Conservation (phyloP, 2,329 filamentous ascomycete genomes). For the Rhytidhysteron rufulum region DNA sequence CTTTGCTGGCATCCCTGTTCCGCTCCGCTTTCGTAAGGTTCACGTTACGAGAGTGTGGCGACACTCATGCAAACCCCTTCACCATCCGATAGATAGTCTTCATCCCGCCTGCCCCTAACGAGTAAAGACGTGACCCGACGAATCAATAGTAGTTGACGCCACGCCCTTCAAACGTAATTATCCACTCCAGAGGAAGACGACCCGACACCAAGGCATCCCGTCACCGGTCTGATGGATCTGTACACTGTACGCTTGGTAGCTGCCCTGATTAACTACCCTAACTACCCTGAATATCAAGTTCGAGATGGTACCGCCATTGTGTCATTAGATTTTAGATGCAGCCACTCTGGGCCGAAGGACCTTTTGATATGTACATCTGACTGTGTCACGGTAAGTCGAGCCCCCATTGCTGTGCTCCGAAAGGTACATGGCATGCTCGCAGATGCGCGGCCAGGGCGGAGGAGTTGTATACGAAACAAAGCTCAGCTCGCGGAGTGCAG, state of each 20-base stretch:
- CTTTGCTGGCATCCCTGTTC: conserved; percentile 10
- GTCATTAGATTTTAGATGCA: conserved; percentile 25
- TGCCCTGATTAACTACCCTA: conserved; percentile 8
- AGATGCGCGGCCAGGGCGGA: conserved; percentile 4
- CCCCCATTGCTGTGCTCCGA: not conserved
- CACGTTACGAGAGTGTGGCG: conserved; percentile 15
- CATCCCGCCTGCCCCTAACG: conserved; percentile 9
- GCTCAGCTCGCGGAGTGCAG: conserved; percentile 13
- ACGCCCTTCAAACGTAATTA: conserved; percentile 14
- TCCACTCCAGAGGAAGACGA: conserved; percentile 4
- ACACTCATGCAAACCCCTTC: conserved; percentile 8
- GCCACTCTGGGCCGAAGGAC: conserved; percentile 12
- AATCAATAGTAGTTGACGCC: conserved; percentile 8
- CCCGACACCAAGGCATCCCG: conserved; percentile 23
- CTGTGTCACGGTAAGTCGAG: conserved; percentile 13
- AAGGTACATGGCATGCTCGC: conserved; percentile 3
- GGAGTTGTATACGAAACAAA: conserved; percentile 15
- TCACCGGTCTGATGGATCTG: conserved; percentile 21
- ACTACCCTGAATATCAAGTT: not conserved
- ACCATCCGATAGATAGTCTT: conserved; percentile 4
- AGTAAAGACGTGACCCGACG: conserved; percentile 12
- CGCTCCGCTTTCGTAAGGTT: conserved; percentile 5
- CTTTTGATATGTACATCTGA: conserved; percentile 15
- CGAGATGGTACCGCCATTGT: conserved; percentile 17
- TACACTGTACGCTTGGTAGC: conserved; percentile 18